These are phyloP conservation scores for Gentiana dahurica DNA, from an alignment of 257 asterid genomes.

Conservation along the genomic window DNA sequence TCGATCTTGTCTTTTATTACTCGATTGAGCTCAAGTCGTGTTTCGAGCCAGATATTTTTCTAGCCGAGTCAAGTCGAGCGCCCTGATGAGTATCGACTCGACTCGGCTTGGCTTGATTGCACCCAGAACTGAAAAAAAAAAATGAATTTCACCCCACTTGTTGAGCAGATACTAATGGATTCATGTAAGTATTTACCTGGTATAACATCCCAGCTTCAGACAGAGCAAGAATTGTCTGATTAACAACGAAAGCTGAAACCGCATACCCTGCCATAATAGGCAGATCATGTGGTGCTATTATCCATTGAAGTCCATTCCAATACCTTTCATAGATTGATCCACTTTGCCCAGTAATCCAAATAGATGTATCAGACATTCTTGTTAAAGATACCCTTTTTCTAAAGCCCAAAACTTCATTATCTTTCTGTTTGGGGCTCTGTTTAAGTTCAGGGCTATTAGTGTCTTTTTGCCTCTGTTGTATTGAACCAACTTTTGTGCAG, in stretches of 20 bases:
- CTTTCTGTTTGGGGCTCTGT: conserved; percentile 4
- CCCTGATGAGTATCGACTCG: too few relatives aligned
- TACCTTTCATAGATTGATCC: conserved; percentile 85
- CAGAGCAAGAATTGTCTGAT: conserved; percentile 69
- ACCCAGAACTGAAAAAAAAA: too few relatives aligned
- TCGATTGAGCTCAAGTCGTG: too few relatives aligned
- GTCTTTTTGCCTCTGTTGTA: conserved; percentile 13
- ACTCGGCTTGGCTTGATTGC: too few relatives aligned
- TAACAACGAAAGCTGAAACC: conserved; percentile 47
- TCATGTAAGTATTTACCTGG: conserved; percentile 34
- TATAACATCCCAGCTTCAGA: conserved; percentile 48
- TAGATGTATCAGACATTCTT: conserved; percentile 64
- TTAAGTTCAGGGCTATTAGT: conserved; percentile 4
- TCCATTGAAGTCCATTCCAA: conserved; percentile 95
- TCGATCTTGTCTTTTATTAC: too few relatives aligned
- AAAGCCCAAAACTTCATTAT: conserved; percentile 17
- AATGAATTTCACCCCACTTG: too few relatives aligned
- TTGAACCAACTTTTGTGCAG: conserved; percentile 41
- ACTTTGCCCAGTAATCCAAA: conserved; percentile 77
- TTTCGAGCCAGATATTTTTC: too few relatives aligned
- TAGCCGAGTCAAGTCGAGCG: too few relatives aligned
- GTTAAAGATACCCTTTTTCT: conserved; percentile 59
- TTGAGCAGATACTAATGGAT: too few relatives aligned
- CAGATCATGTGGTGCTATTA: conserved; percentile 72
- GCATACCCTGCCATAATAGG: conserved; percentile 53